Evolutionary conservation across 768 basidiomycete species (phyloP), one percentile per base, ranked within the genome.

Genomic region (Lyophyllum decastes): DNA sequence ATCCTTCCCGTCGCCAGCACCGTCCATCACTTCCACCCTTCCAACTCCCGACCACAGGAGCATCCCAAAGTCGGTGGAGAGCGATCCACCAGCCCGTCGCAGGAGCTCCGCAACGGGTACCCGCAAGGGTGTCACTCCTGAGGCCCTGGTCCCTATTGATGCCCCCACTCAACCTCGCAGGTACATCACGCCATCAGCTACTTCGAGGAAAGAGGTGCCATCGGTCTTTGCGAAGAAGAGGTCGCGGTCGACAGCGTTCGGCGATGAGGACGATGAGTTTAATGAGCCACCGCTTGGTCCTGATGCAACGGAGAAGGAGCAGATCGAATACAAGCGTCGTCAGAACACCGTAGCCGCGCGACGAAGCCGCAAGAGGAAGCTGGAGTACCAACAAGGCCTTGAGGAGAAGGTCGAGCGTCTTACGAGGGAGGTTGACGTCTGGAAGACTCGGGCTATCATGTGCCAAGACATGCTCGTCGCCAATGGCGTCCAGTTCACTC

Each of bases 281-380:
- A 68, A 67, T 3, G 70, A 72, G 33, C 64, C 69, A 25, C 68
- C 68, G 1, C 67, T 70, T 16, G 66, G 67, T 1, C 74, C 81
- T 0, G 72, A 79, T 5, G 69, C 77, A 4, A 75, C 77, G 0
- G 84, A 85, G 70, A 69, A 78, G 59, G 82, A 87, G 62, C 85
- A 86, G 61, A 91, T 92, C 62, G 88, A 87, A 71, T 81, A 80
- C 51, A 94, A 93, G 79, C 82, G 92, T 46, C 80, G 87, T 5
- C 86, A 88, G 71, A 94, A 93, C 66, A 92, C 90, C 4, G 69
- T 92, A 7, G 92, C 92, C 0, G 92, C 92, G 19, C 79, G 92
- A 4, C 81, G 89, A 47, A 86, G 84, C 63, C 78, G 91, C 11
- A 84, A 84, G 80, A 80, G 92, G 47, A 94, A 92, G 79, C 71